Base-by-base conservation (phyloP, 257 asterid species). In the Plectranthus barbatus region DNA sequence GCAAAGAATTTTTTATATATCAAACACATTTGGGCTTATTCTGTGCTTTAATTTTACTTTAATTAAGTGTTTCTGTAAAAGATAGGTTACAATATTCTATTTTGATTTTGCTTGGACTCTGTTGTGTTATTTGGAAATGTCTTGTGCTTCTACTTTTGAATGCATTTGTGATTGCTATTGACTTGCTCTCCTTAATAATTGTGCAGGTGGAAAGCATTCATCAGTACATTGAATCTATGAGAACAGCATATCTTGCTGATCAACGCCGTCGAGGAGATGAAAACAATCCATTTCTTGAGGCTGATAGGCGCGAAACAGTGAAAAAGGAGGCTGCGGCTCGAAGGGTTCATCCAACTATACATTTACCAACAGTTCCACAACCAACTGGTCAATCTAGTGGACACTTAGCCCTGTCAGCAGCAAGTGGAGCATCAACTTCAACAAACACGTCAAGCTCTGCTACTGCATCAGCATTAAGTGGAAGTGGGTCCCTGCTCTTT, bases 311-410 rank as follows among this genome's bases (percentile, higher is more conserved):
- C 15, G 95, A 90, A 82, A 85, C 88, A 20, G 96, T 92, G 14
- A 93, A 87, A 70, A 92, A 74, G 73, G 99, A 90, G 85, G 97
- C 96, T 59, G 97, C 97, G n/a, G 94, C 95, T 46, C 80, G 83
- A 74, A 90, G 99, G 81, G 87, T 84, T 57, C 97, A 93, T 71
- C 99, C 95, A 71, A 85, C 99, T 54, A 59, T 84, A 65, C 94
- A 93, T 78, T 81, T 93, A 69, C 95, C 96, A 12, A 74, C 92
- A 56, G 71, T 51, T 68, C 66, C 95, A 33, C 90, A 83, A 37
- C 83, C 88, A 61, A 65, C 87, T 14, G 72, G 75, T 76, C 92
- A 80, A 68, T 77, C 57, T 57, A 67, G 74, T 9, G 90, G 84
- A 54, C 74, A 71, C 36, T 62, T 69, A 45, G 62, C 94, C 63